Evolutionary conservation across 768 basidiomycete species (phyloP), one percentile per base, ranked within the genome.

Genomic region (Amylocystis lapponica): DNA sequence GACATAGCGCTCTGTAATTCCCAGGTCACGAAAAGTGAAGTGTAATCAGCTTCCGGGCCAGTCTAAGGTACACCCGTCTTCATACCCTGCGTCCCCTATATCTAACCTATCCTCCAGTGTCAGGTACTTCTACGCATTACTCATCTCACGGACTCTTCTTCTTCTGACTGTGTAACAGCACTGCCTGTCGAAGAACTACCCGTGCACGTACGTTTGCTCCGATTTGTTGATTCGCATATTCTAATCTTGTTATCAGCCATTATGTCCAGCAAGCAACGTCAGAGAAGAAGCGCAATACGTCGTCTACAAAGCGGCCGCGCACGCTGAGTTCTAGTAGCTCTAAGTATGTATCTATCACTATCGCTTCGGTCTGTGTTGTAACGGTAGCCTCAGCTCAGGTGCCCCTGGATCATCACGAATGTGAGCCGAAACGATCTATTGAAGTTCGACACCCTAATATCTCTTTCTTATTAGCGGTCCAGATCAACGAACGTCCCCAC

Each of bases 1-100:
- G 13, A 39, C 41, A n/a, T 16, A 37, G 35, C 45, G 36, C n/a
- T n/a, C n/a, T 32, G 13, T 27, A 37, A 20, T 22, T 35, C 23
- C 45, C 54, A 88, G 89, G 66, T 72, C 85, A 29, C 76, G 90
- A 51, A 93, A 93, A 69, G 90, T 93, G 53, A 91, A 90, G 63
- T 93, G 90, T 59, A 79, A 87, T 66, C 78, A 85, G 46, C 63
- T 88, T 16, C 83, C 86, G 25, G 86, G 86, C 23, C 79, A 87
- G 55, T 85, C 87, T 57, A 86, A 89, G 80, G 87, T 84, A 54
- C 35, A 67, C 61, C 40, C 30, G 16, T 47, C 41, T 49, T 20
- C 47, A 46, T 29, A 49, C 36, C 30, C 46, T 26, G 25, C 27
- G 50, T 56, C 47, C 43, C 37, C 51, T 44, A 47, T 56, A 48